Conservation (phyloP, 2,329 filamentous ascomycete genomes). For the Penicillium griseofulvum region DNA sequence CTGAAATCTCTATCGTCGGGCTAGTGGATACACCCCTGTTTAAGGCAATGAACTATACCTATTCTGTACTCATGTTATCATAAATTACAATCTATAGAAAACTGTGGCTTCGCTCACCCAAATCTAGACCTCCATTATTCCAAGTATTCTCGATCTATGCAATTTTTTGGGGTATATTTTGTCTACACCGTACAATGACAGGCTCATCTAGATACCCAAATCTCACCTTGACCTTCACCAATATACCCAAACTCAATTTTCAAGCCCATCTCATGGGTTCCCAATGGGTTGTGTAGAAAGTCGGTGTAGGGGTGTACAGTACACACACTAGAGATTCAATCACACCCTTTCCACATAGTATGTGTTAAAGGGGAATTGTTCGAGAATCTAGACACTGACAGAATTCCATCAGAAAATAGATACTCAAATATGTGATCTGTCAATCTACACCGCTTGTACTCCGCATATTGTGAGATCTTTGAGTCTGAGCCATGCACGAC, state of each 20-base stretch:
- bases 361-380: neutral
- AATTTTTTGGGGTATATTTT: neutral
- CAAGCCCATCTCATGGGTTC: neutral
- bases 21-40: neutral
- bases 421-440: neutral
- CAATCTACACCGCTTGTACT: neutral
- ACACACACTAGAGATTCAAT: neutral
- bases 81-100: neutral
- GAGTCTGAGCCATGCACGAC: neutral
- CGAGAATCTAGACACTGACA: neutral
- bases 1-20: neutral
- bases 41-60: neutral
- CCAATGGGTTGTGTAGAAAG: neutral
- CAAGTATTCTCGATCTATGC: too few relatives aligned
- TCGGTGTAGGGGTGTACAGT: neutral
- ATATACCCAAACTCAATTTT: too few relatives aligned
- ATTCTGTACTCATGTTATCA: neutral
- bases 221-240: neutral
- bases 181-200: neutral
- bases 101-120: neutral
- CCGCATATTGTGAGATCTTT: neutral
- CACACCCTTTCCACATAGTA: neutral
- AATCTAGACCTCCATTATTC: neutral
- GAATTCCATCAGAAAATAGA: neutral
- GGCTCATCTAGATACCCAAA: neutral